Evolutionary conservation across 805 yeast genomes (phyloP).

Genomic region (Candida takata): DNA sequence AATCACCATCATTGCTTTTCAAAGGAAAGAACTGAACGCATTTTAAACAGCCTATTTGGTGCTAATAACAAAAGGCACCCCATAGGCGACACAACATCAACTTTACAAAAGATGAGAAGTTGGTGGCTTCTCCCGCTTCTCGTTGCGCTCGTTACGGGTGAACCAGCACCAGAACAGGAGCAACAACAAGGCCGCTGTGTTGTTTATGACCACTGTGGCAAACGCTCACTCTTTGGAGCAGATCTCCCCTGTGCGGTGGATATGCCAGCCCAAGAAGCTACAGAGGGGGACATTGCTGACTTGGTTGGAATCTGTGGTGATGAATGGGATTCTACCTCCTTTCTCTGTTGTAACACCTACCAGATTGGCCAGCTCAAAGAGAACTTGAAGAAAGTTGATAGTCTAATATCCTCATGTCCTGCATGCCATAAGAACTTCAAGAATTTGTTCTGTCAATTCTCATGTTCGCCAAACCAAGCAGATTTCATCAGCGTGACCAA

Average conservation of each 20-base stretch:
- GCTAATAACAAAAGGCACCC: too few relatives aligned
- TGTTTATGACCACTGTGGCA: constrained; percentile 57
- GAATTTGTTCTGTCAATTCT: constrained; percentile 77
- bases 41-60: too few relatives aligned
- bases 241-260: constrained; percentile 73
- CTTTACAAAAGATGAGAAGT: too few relatives aligned
- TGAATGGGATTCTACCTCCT: constrained; percentile 40
- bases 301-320: constrained; percentile 66
- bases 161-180: too few relatives aligned
- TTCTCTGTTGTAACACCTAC: constrained; percentile 63
- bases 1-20: too few relatives aligned
- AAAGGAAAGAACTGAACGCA: too few relatives aligned
- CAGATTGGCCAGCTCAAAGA: constrained; percentile 53
- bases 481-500: constrained; percentile 63
- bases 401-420: constrained; percentile 83
- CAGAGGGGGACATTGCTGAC: constrained; percentile 33
- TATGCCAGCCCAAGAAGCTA: constrained; percentile 41
- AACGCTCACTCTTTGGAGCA: constrained; percentile 68
- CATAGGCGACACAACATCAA: too few relatives aligned
- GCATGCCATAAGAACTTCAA: constrained; percentile 86
- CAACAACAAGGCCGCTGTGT: constrained; percentile 23
- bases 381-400: constrained; percentile 68
- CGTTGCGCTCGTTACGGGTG: too few relatives aligned
- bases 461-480: constrained; percentile 84
- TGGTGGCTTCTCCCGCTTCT: too few relatives aligned